Percentiles rank a stretch among this genome's conserved stretches.
These are phyloP conservation scores for Stagonosporopsis rhizophila DNA, from an alignment of 2,329 filamentous ascomycete species.

Conservation along the genomic window DNA sequence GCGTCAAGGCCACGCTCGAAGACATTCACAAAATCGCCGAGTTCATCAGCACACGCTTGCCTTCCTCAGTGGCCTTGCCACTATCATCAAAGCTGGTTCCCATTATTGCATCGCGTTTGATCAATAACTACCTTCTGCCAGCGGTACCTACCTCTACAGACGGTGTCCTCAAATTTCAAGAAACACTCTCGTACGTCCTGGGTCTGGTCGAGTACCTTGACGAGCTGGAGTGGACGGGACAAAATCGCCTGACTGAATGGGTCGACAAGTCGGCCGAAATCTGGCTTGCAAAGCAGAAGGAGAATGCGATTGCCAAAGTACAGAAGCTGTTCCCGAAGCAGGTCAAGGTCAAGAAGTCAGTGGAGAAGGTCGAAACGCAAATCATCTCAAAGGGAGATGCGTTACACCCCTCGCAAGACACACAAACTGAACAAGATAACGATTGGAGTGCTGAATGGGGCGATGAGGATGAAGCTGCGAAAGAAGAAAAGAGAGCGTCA, in stretches of 20 bases:
- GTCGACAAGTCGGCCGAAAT: slow-evolving; percentile 77
- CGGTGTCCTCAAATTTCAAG: slow-evolving; percentile 75
- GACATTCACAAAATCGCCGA: slow-evolving; percentile 53
- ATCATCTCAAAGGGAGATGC: slow-evolving; percentile 74
- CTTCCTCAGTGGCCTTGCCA: slow-evolving; percentile 56
- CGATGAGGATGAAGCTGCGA: slow-evolving; percentile 55
- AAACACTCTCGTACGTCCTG: slow-evolving; percentile 68
- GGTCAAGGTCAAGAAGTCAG: slow-evolving; percentile 70
- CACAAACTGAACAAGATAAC: slow-evolving; percentile 55
- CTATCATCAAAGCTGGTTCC: slow-evolving; percentile 76
- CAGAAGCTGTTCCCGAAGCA: slow-evolving; percentile 72
- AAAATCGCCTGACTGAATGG: slow-evolving; percentile 76
- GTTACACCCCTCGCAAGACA: slow-evolving; percentile 62
- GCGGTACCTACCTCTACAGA: slow-evolving; percentile 77
- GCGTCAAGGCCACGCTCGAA: slow-evolving; percentile 37
- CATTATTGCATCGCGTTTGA: slow-evolving; percentile 70
- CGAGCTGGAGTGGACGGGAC: slow-evolving; percentile 67
- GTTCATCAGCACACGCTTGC: slow-evolving; percentile 61
- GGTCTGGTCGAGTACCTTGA: slow-evolving; percentile 70
- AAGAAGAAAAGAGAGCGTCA: slow-evolving; percentile 4
- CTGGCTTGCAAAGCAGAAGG: slow-evolving; percentile 86
- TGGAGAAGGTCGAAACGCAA: slow-evolving; percentile 86
- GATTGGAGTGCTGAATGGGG: slow-evolving; percentile 87
- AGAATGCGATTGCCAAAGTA: slow-evolving; percentile 77
- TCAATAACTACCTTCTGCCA: slow-evolving; percentile 75